Evolutionary conservation across 208 protist genomes (phyloP), one percentile per base, ranked within the genome.

Genomic region (Acanthamoeba healyi): DNA sequence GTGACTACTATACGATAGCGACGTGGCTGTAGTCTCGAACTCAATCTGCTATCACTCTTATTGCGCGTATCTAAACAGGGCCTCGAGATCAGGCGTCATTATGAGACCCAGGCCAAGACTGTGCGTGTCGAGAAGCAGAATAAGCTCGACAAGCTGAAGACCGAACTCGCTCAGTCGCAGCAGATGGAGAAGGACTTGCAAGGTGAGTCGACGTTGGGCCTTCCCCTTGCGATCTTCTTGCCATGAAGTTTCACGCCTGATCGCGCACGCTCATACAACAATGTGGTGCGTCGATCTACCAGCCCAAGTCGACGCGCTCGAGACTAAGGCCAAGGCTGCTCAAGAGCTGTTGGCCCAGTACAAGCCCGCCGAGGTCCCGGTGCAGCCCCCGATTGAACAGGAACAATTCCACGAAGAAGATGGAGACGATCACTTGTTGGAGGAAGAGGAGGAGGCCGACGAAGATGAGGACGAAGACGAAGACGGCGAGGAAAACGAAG

Each of bases 341-440:
- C 95, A 91, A 95, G 40, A 95, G 26, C 51, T 94, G 94, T 84
- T 94, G 77, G 82, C 89, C 29, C 26, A 95, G 36, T 89, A 96
- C n/a, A 93, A 95, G 77, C 32, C 84, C 1, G 77, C 96, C 19
- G 32, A 92, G 42, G 84, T 29, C 10, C 54, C 89, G 22, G 63
- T 40, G 22, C 56, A 94, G 38, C 72, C 54, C 24, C 44, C 44
- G 42, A 38, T 87, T 9, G 42, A 95, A 24, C 29, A 67, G 32
- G 70, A 32, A 49, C 74, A 96, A 29, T 42, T 94, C 9, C 10
- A 34, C 29, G 29, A 36, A 38, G 32, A 29, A 54, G 19, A 49
- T 12, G 42, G 56, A 1, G 15, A 19, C 42, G 24, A 24, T n/a
- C n/a, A n/a, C n/a, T n/a, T n/a, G n/a, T n/a, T n/a, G 5, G n/a